Percentiles rank a stretch among this genome's conserved stretches.
These are phyloP conservation scores for Cladophialophora immunda DNA, from an alignment of 2,329 filamentous ascomycete species.

Conservation along the genomic window DNA sequence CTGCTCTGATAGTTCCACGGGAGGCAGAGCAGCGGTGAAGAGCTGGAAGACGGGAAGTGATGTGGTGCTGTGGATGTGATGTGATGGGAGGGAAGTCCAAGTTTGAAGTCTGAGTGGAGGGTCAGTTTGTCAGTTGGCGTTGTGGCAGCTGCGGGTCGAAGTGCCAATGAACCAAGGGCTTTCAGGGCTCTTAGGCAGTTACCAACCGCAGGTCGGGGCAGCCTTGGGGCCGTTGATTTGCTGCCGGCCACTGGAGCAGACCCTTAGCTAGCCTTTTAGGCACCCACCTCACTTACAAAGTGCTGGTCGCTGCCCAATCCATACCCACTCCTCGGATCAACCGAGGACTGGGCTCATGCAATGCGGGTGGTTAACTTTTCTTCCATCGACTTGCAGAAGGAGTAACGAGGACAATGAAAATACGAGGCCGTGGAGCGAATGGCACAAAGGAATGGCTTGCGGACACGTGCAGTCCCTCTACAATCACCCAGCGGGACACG, in stretches of 20 bases:
- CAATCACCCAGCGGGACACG: neutral
- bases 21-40: conserved; percentile 18
- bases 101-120: conserved; percentile 23
- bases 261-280: neutral
- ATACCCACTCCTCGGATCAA: neutral
- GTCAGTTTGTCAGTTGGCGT: conserved; percentile 15
- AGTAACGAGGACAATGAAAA: neutral
- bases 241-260: neutral
- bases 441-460: neutral
- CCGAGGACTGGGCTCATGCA: neutral
- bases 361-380: conserved; percentile 3
- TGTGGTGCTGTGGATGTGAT: conserved; percentile 19
- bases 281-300: neutral
- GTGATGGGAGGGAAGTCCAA: conserved; percentile 17
- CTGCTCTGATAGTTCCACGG: neutral
- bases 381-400: neutral
- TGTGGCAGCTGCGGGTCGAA: conserved; percentile 9
- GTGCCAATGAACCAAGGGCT: conserved; percentile 3
- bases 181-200: neutral
- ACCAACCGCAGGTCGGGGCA: neutral
- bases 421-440: neutral
- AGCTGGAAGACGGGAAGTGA: conserved; percentile 2
- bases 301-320: conserved; percentile 20
- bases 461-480: neutral
- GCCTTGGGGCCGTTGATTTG: conserved; percentile 1